These are phyloP conservation scores for Toxicodendron radicans DNA, from an alignment of 345 rosid species.

Conservation along the genomic window DNA sequence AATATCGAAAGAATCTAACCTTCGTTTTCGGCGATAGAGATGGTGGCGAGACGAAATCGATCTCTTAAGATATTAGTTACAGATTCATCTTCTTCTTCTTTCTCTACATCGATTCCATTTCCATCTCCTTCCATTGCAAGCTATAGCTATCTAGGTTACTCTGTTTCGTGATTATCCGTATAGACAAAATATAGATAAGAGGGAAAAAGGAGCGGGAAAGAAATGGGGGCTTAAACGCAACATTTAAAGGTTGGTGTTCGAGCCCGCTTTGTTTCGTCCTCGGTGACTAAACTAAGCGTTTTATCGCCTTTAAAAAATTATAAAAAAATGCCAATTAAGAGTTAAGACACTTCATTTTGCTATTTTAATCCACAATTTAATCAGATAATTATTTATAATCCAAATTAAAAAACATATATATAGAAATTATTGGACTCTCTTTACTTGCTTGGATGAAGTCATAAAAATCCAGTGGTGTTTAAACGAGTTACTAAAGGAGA, in stretches of 20 bases:
- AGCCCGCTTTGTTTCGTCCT: background rate
- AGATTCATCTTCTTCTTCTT: slow-evolving; percentile 53
- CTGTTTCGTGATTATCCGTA: slow-evolving; percentile 2
- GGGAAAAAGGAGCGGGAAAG: slow-evolving; percentile 23
- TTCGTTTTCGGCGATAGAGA: slow-evolving; percentile 76
- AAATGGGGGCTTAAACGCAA: background rate
- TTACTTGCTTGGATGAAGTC: too few species aligned
- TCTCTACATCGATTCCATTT: slow-evolving; percentile 41
- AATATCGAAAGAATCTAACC: slow-evolving; percentile 38
- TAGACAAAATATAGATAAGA: background rate
- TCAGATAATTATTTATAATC: too few species aligned
- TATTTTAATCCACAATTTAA: too few species aligned
- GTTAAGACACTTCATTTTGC: too few species aligned
- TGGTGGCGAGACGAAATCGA: slow-evolving; percentile 75
- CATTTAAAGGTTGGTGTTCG: background rate
- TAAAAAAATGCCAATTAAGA: too few species aligned
- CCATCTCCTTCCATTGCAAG: slow-evolving; percentile 50
- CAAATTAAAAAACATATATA: too few species aligned
- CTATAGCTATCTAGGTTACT: slow-evolving; percentile 6
- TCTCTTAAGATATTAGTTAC: slow-evolving; percentile 58
- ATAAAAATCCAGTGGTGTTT: too few species aligned
- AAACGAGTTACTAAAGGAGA: too few species aligned
- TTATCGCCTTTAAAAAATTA: too few species aligned
- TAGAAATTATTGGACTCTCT: too few species aligned
- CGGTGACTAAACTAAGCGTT: background rate